Evolutionary conservation across 1,284 basidiomycete genomes (phyloP), one percentile per base, ranked within the genome.

Genomic region (Hortiboletus rubellus): DNA sequence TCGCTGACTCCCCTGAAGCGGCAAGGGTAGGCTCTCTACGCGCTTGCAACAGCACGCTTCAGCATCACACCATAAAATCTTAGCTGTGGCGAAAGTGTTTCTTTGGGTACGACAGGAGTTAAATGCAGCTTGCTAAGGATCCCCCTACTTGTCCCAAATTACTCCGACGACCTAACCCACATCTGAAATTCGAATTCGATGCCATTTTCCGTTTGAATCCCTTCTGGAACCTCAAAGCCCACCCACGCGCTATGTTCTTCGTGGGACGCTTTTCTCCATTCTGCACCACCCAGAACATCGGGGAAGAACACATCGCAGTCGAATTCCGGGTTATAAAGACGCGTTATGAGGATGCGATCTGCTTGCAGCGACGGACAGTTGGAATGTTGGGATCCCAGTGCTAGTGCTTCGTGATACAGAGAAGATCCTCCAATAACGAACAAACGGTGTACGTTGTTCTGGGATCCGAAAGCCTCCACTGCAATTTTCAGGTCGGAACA

Each of bases 391-490:
- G 52, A 22, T n/a, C 71, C 62, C 2, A 82, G 66, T 15, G 75
- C 73, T 17, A 95, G 80, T 17, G 85, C 78, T 60, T 90, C 85
- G 36, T 79, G 77, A 79, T 98, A 98, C 27, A 98, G 76, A 47
- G 90, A 84, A 11, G 92, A 87, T 7, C 97, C 96, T 37, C 96
- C 96, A 36, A 97, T 96, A 60, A 98, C 77, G 76, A 98, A 99
- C 14, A 71, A 69, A 46, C 82, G 77, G 64, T 88, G 75, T 41
- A 82, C 64, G 58, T 64, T 46, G 59, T 66, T 58, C 14, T 57
- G 50, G 31, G 52, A 59, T n/a, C 38, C 53, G 24, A 68, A 58
- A 5, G 54, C 53, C 18, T 63, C 56, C 38, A 70, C 45, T 3
- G 73, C 72, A 17, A 22, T 49, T 43, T 50, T 52, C 49, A 70